Percentiles rank a stretch among this genome's conserved stretches.
phyloP scores from a whole-genome alignment of 108 stramenopile genomes.

The Nitzschia sp. region DNA sequence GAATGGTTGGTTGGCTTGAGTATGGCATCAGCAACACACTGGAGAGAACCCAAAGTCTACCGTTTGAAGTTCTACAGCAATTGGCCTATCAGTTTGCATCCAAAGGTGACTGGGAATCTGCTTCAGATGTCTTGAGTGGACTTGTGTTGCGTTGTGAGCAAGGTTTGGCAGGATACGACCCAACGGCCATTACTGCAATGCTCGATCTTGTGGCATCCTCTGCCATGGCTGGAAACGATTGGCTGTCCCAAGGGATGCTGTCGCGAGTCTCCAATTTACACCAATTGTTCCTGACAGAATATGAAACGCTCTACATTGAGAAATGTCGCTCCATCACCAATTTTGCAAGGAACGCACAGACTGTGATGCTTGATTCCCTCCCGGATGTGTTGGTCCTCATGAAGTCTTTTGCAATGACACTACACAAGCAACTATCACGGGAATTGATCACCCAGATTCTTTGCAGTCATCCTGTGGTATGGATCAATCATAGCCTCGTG shows the following conservation, averaged over 20 bases:
- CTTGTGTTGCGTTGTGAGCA: conserved; percentile 41
- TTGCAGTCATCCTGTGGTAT: conserved; percentile 23
- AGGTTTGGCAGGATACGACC: conserved; percentile 36
- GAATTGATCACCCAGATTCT: conserved; percentile 21
- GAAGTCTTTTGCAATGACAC: conserved; percentile 23
- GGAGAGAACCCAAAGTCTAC: conserved; percentile 30
- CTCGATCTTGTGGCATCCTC: conserved; percentile 40
- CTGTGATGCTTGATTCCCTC: conserved; percentile 17
- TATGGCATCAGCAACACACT: conserved; percentile 39
- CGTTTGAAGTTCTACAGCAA: conserved; percentile 33
- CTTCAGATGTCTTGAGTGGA: conserved; percentile 29
- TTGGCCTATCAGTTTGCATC: conserved; percentile 30
- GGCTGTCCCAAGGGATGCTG: conserved; percentile 13
- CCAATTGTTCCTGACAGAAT: conserved; percentile 18
- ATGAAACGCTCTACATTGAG: conserved; percentile 30
- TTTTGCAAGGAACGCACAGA: conserved; percentile 2
- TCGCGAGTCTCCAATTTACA: conserved; percentile 22
- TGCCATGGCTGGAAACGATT: conserved; percentile 14
- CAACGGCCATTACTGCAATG: conserved; percentile 32
- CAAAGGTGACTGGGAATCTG: conserved; percentile 35
- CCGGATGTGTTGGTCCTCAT: conserved; percentile 26
- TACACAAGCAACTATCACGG: conserved; percentile 23
- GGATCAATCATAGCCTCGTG: conserved; percentile 38
- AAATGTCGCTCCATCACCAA: neutral
- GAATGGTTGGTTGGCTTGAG: conserved; percentile 55